Evolutionary conservation across 495 filamentous ascomycete genomes (phyloP).

Genomic region (Friedmanniomyces endolithicus): DNA sequence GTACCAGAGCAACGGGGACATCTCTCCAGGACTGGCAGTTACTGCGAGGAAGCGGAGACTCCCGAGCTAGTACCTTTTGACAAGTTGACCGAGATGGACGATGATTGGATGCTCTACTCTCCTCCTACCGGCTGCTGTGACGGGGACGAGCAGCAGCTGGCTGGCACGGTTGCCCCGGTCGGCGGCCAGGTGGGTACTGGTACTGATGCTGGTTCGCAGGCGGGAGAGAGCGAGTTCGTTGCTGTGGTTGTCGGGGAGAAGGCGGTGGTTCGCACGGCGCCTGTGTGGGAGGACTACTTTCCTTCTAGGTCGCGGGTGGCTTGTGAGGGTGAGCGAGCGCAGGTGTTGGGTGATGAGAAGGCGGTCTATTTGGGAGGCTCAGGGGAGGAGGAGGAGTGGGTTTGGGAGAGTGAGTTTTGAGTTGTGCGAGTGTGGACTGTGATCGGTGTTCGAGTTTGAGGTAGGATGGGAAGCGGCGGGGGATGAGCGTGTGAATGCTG

Average conservation of each 20-base stretch:
- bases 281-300: neutral
- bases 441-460: too few relatives aligned
- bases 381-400: neutral
- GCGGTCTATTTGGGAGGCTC: neutral
- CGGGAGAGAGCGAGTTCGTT: too few relatives aligned
- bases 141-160: too few relatives aligned
- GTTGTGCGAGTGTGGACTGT: neutral
- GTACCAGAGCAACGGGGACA: neutral
- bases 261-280: too few relatives aligned
- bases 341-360: neutral
- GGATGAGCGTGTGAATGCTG: too few relatives aligned
- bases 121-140: neutral
- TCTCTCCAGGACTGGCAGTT: neutral
- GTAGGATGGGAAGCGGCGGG: too few relatives aligned
- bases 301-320: neutral
- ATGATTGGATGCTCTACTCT: slow-evolving; percentile 2
- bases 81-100: neutral
- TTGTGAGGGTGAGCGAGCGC: neutral
- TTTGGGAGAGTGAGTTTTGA: neutral
- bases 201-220: too few relatives aligned
- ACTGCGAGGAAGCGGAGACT: neutral
- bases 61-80: neutral
- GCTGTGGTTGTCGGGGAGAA: too few relatives aligned
- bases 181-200: too few relatives aligned
- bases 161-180: too few relatives aligned